A percentile compares a stretch with the other conserved stretches of the same genome.
Conservation (phyloP, 2,329 filamentous ascomycete genomes). For the Aureobasidium namibiae region DNA sequence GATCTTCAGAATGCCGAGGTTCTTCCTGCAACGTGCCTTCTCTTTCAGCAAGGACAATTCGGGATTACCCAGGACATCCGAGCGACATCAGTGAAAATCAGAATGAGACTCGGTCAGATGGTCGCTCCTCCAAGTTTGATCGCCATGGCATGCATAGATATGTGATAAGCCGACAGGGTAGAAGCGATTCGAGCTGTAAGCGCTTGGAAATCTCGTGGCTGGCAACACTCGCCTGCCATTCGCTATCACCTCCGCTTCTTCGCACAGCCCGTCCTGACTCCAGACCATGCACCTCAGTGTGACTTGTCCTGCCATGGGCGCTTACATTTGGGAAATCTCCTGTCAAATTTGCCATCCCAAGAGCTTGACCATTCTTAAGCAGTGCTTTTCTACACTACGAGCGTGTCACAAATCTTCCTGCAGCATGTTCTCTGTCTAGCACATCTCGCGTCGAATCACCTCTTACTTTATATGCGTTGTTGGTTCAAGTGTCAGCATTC, state of each 20-base stretch:
- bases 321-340: neutral
- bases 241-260: neutral
- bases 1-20: neutral
- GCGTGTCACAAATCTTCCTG: neutral
- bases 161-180: neutral
- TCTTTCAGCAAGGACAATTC: neutral
- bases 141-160: neutral
- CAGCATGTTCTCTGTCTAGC: neutral
- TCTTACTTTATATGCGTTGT: neutral
- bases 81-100: neutral
- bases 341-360: neutral
- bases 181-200: constrained; percentile 2
- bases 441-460: neutral
- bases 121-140: constrained; percentile 1
- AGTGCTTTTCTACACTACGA: neutral
- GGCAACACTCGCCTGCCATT: neutral
- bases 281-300: neutral
- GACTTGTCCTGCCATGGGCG: constrained; percentile 8
- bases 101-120: neutral
- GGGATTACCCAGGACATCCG: neutral
- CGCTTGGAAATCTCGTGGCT: constrained; percentile 4
- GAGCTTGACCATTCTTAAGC: neutral
- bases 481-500: neutral
- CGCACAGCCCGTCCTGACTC: neutral
- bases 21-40: neutral